Evolutionary conservation across 2,329 filamentous ascomycete genomes (phyloP).

Genomic region (Aurifilum marmelostoma): DNA sequence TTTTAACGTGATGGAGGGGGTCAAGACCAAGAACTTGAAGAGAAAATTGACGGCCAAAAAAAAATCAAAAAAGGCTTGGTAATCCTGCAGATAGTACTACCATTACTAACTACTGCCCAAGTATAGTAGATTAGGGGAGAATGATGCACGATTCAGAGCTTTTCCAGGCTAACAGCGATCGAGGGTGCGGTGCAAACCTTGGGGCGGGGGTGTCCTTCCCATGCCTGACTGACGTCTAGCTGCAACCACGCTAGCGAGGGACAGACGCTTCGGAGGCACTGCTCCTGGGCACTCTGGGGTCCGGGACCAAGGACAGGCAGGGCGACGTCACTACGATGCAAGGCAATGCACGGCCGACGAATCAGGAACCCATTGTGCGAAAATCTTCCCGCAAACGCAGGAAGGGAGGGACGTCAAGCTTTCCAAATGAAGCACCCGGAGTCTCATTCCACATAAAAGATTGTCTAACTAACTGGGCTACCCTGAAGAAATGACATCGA

Average conservation of each 20-base stretch:
- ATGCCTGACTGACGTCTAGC: neutral
- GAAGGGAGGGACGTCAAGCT: constrained; percentile 3
- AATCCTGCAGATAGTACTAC: neutral
- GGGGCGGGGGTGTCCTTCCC: neutral
- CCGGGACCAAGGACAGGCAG: constrained; percentile 1
- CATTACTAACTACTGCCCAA: neutral
- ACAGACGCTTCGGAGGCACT: neutral
- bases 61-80: neutral
- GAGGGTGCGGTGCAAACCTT: neutral
- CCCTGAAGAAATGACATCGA: constrained; percentile 13
- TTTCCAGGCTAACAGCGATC: neutral
- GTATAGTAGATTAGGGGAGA: neutral
- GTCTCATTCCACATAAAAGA: neutral
- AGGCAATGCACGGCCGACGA: constrained; percentile 11
- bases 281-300: too few species aligned
- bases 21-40: neutral
- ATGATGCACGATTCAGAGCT: neutral
- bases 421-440: neutral
- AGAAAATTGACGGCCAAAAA: neutral
- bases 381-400: constrained; percentile 13
- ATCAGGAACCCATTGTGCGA: constrained; percentile 1
- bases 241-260: neutral
- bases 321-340: constrained; percentile 18
- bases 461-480: constrained; percentile 14
- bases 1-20: neutral